Base-by-base conservation (phyloP, 345 rosid species). In the Acer negundo region DNA sequence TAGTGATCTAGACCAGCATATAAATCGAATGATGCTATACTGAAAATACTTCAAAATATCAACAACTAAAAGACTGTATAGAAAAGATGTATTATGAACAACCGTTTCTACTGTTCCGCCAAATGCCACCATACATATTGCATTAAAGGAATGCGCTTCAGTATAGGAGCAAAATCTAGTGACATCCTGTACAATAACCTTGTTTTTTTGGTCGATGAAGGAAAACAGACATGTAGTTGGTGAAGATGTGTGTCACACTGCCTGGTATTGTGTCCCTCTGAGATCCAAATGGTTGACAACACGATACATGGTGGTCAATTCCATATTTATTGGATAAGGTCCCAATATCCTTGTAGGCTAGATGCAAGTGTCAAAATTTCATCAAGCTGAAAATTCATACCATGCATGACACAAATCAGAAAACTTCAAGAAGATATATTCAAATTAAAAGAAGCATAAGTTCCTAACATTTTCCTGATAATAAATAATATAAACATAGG, bases 251-350 rank as follows among this genome's bases (percentile, higher is more conserved):
- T 95, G 17, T 89, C 69, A 63, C 98, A 95, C 58, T 93, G 92
- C 74, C 72, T 66, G 38, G 97, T 88, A 75, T 77, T 92, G 58
- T 91, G 89, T 15, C 99, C 98, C 76, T 93, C 92, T 16, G 99
- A 95, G 85, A 96, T 93, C 44, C 99, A 98, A 0, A 94, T 95
- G 62, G 98, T 95, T 3, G 99, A 95, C 74, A 95, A 73, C 67
- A 95, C 99, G 80, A 95, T 88, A 85, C 99, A 95, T 69, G 99
- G 99, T 3, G 99, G 99, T 84, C 87, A 93, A 95, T 79, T 95
- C 99, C 99, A 95, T 95, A 79, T 93, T 97, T 38, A 95, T 95
- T 46, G 99, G 99, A 76, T 95, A 95, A 2, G 99, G 64, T 95
- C 98, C 99, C 99, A 95, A 79, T 91, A 91, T 81, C 99, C 99